Evolutionary conservation across 306 rosid species (phyloP).

Genomic region (Inga leiocalycina): DNA sequence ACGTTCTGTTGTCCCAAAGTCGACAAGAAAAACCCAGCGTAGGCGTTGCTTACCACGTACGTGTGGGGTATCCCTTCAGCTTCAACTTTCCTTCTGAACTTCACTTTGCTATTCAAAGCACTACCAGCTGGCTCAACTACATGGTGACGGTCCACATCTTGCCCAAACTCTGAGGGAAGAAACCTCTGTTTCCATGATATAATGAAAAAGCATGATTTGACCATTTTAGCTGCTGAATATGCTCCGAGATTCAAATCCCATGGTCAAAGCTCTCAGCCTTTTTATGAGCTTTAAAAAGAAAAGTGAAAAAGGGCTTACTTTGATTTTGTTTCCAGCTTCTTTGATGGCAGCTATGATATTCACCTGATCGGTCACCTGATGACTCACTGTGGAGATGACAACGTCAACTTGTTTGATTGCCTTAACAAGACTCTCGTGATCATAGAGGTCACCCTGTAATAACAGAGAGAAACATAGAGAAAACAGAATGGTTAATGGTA

Average conservation of each 20-base stretch:
- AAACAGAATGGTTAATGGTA: background rate
- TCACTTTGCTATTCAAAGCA: background rate
- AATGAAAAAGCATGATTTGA: background rate
- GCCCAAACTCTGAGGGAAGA: slow-evolving; percentile 29
- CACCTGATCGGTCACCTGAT: slow-evolving; percentile 10
- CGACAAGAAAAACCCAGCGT: background rate
- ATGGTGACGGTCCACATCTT: background rate
- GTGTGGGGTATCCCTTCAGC: slow-evolving; percentile 32
- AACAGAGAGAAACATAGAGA: background rate
- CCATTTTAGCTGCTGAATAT: background rate
- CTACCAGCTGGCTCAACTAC: slow-evolving; percentile 13
- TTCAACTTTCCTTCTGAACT: slow-evolving; percentile 15
- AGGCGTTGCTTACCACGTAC: background rate
- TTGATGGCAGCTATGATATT: slow-evolving; percentile 28
- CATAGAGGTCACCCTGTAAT: slow-evolving; percentile 15
- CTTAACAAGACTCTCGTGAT: slow-evolving; percentile 12
- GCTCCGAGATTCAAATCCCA: background rate
- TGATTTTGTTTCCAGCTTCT: slow-evolving; percentile 28
- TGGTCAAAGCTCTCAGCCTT: background rate
- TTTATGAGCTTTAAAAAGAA: too few species aligned
- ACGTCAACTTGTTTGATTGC: slow-evolving; percentile 24
- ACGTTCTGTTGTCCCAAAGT: slow-evolving; percentile 4
- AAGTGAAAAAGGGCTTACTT: background rate
- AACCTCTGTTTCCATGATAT: slow-evolving; percentile 12
- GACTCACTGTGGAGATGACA: slow-evolving; percentile 1